Evolutionary conservation across 2,329 filamentous ascomycete species (phyloP).

Genomic region (Pyrenochaeta sp.): DNA sequence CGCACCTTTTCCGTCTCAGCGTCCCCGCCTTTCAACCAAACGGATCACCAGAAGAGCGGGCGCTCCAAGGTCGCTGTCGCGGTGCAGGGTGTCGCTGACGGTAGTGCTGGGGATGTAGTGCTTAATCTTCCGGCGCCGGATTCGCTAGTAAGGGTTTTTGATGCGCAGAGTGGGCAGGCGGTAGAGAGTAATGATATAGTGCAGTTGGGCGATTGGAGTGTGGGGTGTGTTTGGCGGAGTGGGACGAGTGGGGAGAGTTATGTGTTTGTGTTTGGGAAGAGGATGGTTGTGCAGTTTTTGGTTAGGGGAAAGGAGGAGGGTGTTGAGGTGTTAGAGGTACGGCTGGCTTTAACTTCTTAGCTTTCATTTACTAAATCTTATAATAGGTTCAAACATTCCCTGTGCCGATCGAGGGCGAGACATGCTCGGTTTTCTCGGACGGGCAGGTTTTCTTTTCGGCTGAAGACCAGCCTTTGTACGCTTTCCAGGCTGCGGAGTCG

Average conservation of each 20-base stretch:
- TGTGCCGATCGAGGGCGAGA: constrained; percentile 36
- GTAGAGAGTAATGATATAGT: constrained; percentile 30
- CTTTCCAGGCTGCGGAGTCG: constrained; percentile 37
- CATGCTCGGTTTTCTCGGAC: constrained; percentile 26
- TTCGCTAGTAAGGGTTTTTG: constrained; percentile 34
- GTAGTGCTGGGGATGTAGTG: constrained; percentile 33
- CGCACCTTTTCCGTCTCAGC: constrained; percentile 22
- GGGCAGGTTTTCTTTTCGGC: constrained; percentile 37
- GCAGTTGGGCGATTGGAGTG: constrained; percentile 39
- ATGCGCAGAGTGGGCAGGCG: constrained; percentile 21
- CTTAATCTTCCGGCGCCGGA: constrained; percentile 40
- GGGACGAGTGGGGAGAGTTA: constrained; percentile 33
- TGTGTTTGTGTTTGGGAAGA: constrained; percentile 41
- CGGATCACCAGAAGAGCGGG: constrained; percentile 29
- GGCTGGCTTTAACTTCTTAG: neutral
- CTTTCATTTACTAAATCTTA: constrained; percentile 4
- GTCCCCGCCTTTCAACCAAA: constrained; percentile 14
- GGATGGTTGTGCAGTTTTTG: constrained; percentile 36
- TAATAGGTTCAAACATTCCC: constrained; percentile 37
- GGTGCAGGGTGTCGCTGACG: constrained; percentile 29
- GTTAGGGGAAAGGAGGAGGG: constrained; percentile 15
- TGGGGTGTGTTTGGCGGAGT: constrained; percentile 37
- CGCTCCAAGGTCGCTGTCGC: constrained; percentile 38
- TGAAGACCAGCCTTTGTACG: constrained; percentile 35
- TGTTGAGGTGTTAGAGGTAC: constrained; percentile 35